Evolutionary conservation across 805 yeast species (phyloP).

Genomic region (Zygosaccharomyces bailii): DNA sequence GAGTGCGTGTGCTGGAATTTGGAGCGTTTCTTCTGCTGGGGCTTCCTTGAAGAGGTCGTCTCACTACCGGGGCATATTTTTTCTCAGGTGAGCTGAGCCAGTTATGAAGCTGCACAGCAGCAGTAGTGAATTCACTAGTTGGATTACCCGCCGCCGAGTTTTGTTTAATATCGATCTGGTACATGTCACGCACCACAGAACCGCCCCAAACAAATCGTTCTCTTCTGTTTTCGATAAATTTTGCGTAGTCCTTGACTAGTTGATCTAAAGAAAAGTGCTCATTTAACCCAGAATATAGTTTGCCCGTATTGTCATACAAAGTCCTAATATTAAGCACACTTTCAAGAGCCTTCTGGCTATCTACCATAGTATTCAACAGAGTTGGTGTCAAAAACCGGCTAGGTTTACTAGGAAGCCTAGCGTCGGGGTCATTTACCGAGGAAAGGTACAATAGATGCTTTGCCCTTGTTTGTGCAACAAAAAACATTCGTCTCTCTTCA

Average conservation of each 20-base stretch:
- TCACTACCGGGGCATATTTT: slow-evolving; percentile 19
- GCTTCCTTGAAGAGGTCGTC: slow-evolving; percentile 7
- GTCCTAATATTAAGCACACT: slow-evolving; percentile 19
- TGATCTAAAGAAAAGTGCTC: slow-evolving; percentile 23
- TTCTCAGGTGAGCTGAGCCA: slow-evolving; percentile 8
- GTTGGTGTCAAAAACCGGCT: slow-evolving; percentile 33
- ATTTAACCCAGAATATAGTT: slow-evolving; percentile 7
- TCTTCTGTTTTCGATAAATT: slow-evolving; percentile 27
- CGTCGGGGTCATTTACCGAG: slow-evolving; percentile 22
- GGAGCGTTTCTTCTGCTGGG: slow-evolving; percentile 20
- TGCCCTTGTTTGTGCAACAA: slow-evolving; percentile 88
- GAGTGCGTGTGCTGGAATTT: slow-evolving; percentile 3
- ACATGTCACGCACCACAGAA: slow-evolving; percentile 19
- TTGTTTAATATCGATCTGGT: slow-evolving; percentile 19
- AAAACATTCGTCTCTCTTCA: slow-evolving; percentile 82
- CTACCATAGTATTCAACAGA: slow-evolving; percentile 27
- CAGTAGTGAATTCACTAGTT: slow-evolving; percentile 28
- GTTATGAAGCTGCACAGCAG: slow-evolving; percentile 26
- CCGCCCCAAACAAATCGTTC: slow-evolving; percentile 34
- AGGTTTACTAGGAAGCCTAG: slow-evolving; percentile 24
- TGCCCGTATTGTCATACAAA: slow-evolving; percentile 23
- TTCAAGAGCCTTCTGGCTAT: slow-evolving; percentile 29
- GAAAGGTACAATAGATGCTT: slow-evolving; percentile 51
- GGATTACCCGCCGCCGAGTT: slow-evolving; percentile 14
- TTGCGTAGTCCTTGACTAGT: slow-evolving; percentile 29